phyloP scores from a whole-genome alignment of 768 basidiomycete genomes.

The Suillus clintonianus region DNA sequence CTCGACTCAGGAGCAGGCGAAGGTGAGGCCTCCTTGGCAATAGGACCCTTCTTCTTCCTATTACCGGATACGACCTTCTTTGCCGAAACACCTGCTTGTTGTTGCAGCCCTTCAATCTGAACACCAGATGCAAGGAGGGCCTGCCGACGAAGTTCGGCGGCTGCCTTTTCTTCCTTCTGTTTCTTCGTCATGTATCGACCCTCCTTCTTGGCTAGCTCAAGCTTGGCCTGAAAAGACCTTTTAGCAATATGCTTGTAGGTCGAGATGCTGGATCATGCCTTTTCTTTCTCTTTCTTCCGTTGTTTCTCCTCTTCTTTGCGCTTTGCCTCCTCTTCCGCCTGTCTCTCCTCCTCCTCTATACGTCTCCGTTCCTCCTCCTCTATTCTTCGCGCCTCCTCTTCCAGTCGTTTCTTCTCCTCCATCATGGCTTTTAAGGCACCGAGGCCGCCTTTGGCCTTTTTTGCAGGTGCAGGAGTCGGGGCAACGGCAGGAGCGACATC shows the following conservation, averaged over 20 bases:
- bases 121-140: conserved; percentile 89
- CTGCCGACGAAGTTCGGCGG: conserved; percentile 87
- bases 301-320: conserved; percentile 83
- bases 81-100: conserved; percentile 44
- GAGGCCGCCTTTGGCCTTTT: conserved; percentile 79
- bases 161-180: conserved; percentile 91
- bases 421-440: conserved; percentile 86
- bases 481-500: conserved; percentile 58
- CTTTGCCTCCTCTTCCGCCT: conserved; percentile 73
- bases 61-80: conserved; percentile 85
- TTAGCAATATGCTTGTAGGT: not conserved
- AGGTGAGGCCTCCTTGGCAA: conserved; percentile 41
- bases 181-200: conserved; percentile 95
- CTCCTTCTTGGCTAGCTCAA: conserved; percentile 89
- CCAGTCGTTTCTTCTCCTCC: conserved; percentile 87
- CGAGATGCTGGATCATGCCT: conserved; percentile 44
- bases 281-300: conserved; percentile 85
- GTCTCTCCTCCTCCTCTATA: conserved; percentile 89
- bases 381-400: conserved; percentile 74
- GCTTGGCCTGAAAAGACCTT: conserved; percentile 65
- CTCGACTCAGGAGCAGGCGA: conserved; percentile 58
- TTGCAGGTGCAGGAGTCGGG: conserved; percentile 36
- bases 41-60: conserved; percentile 75
- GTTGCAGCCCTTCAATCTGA: conserved; percentile 86
- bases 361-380: conserved; percentile 79